Base-by-base conservation (phyloP, 352 stramenopile genomes). In the Aphanomyces invadans region DNA sequence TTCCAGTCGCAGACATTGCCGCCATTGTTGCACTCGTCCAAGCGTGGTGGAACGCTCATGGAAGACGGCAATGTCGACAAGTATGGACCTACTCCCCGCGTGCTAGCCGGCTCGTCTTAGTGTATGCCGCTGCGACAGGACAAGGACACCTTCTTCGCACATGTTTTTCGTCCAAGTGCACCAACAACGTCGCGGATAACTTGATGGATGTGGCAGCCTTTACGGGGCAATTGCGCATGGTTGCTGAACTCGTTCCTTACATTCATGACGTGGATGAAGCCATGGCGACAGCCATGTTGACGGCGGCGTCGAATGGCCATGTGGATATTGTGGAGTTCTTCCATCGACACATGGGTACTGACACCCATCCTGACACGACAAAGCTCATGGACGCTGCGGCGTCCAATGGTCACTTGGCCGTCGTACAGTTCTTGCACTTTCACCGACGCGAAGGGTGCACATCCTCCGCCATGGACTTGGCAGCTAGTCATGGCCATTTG, bases 281-380 rank as follows among this genome's bases (percentile, higher is more conserved):
- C 46, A 31, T 29, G 10, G 21, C n/a, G n/a, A n/a, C 46, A 10
- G 46, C 46, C 10, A 54, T 54, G 46, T 25, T 31, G 10, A 25
- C 26, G 26, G 46, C 46, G 1, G 46, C n/a, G n/a, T 25, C 46
- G 10, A 0, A 1, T 54, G 46, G 46, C 11, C 46, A 54, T 2
- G 11, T 54, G 46, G n/a, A 54, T 21, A 29, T 54, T 54, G 46
- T 54, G 46, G 46, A 54, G 21, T 54, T 54, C n/a, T n/a, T 54
- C 10, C 46, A 54, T 29, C n/a, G 26, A 54, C 26, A 54, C 39
- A n/a, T n/a, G n/a, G 36, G 7, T 42, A 42, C 36, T 15, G 7
- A 15, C 36, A 42, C 36, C 15, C 36, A 42, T 15, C 36, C 15
- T 7, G 7, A 42, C 46, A 31, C n/a, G n/a, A 11, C 46, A 25